phyloP scores from a whole-genome alignment of 345 rosid genomes.

The Eucalyptus rudis region DNA sequence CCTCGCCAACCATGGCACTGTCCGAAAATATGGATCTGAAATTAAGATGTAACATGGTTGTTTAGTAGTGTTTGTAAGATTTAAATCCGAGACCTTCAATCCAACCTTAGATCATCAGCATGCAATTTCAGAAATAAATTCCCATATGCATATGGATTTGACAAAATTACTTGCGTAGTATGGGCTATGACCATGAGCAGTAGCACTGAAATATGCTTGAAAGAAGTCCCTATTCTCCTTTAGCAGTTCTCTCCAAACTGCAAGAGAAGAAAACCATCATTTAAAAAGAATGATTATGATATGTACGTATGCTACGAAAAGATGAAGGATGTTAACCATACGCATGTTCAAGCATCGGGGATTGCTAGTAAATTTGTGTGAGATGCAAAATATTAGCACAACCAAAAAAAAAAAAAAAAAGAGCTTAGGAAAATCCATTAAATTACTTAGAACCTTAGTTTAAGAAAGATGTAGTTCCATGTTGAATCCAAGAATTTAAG shows the following conservation, averaged over 20 bases:
- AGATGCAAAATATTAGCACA: not conserved
- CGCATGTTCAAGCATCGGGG: not conserved
- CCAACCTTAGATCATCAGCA: not conserved
- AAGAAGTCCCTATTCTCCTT: constrained; percentile 68
- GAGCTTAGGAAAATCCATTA: not conserved
- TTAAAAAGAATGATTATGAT: not conserved
- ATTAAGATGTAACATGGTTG: not conserved
- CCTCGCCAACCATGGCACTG: not conserved
- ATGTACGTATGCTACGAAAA: not conserved
- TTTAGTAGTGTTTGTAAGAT: not conserved
- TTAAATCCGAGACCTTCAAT: not conserved
- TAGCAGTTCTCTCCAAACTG: constrained; percentile 77
- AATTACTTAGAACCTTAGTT: not conserved
- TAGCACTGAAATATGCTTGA: constrained; percentile 25
- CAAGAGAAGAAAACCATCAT: not conserved
- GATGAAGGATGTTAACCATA: not conserved
- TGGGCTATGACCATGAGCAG: constrained; percentile 12
- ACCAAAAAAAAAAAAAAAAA: not conserved
- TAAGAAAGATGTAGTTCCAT: not conserved
- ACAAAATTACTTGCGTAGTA: not conserved
- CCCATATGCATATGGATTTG: not conserved
- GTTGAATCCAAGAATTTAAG: not conserved
- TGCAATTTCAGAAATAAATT: not conserved
- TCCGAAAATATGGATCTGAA: not conserved
- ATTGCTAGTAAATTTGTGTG: not conserved